Evolutionary conservation across 2,329 filamentous ascomycete species (phyloP).

Genomic region (Chalara sp.): DNA sequence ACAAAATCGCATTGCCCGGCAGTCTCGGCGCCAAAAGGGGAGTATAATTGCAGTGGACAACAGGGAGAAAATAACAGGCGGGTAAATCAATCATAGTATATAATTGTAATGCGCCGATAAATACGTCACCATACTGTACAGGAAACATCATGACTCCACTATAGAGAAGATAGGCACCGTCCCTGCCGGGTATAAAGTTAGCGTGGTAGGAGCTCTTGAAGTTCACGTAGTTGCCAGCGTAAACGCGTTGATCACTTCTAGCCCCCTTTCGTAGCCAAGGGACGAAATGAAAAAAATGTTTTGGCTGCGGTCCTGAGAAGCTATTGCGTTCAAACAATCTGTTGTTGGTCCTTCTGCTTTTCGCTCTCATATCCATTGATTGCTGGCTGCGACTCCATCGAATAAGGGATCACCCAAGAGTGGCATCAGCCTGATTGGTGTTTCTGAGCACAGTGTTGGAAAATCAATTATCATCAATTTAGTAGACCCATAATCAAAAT

Average conservation of each 20-base stretch:
- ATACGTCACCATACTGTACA: neutral
- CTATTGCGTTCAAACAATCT: neutral
- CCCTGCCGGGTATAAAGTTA: neutral
- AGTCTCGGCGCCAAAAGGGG: constrained; percentile 35
- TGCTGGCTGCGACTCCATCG: neutral
- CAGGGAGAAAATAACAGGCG: neutral
- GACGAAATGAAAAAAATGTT: neutral
- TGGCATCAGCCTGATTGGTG: neutral
- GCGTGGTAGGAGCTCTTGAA: neutral
- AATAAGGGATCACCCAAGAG: neutral
- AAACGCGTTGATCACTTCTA: neutral
- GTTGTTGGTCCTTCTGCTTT: neutral
- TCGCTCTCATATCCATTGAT: neutral
- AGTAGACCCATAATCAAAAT: too few species aligned
- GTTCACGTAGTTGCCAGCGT: neutral
- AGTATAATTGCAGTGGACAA: constrained; percentile 31
- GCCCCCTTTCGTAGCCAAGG: neutral
- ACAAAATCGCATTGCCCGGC: constrained; percentile 43
- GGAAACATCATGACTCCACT: neutral
- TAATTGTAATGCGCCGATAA: neutral
- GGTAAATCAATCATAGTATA: neutral
- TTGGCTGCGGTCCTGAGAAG: neutral
- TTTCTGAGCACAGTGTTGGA: too few species aligned
- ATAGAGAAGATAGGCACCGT: neutral
- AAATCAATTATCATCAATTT: too few species aligned